Percentiles rank a stretch among this genome's conserved stretches.
These are phyloP conservation scores for Pleurozium schreberi DNA, from an alignment of 225 moss, liverwort and hornwort species.

Conservation along the genomic window DNA sequence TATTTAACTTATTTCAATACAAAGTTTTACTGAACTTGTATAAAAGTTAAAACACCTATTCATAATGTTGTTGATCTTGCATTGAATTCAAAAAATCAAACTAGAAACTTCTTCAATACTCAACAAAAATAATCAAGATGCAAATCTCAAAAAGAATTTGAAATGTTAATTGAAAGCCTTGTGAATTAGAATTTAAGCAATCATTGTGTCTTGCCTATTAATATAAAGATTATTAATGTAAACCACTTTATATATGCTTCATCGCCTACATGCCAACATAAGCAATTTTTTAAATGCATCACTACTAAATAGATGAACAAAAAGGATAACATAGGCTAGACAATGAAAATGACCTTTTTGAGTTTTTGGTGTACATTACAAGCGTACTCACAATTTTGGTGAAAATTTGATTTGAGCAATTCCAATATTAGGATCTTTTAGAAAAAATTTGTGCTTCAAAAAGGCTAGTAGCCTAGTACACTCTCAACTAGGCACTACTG, in stretches of 20 bases:
- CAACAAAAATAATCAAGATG: neutral
- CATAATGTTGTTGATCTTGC: neutral
- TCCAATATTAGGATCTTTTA: neutral
- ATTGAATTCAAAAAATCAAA: neutral
- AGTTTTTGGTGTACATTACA: neutral
- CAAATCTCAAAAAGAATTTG: neutral
- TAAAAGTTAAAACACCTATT: no score
- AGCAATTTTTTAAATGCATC: neutral
- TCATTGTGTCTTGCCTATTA: neutral
- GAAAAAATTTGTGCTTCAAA: no score
- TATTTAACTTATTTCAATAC: no score
- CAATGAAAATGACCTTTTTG: neutral
- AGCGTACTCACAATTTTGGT: no score
- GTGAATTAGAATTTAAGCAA: neutral
- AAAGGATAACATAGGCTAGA: no score
- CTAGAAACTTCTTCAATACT: neutral
- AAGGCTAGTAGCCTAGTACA: rapidly evolving
- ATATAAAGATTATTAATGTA: neutral
- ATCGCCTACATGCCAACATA: no score
- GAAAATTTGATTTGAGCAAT: neutral
- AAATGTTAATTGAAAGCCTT: neutral
- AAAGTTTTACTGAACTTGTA: no score
- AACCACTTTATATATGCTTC: no score
- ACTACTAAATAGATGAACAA: neutral
- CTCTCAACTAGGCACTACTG: rapidly evolving